Evolutionary conservation across 352 stramenopile species (phyloP), one percentile per base, ranked within the genome.

Genomic region (Aphanomyces invadans): DNA sequence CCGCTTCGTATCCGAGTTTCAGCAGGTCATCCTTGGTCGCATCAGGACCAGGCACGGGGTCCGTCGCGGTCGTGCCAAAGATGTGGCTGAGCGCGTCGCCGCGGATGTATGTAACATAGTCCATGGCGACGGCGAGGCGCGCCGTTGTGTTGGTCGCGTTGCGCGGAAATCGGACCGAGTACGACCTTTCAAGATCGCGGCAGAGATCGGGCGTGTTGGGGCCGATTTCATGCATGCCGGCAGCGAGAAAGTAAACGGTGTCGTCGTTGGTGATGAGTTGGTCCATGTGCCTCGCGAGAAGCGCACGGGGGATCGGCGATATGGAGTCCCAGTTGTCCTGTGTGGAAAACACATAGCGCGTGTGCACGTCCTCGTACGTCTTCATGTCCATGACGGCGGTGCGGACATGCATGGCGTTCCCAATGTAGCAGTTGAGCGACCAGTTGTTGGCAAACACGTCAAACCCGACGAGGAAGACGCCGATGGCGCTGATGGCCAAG

Each of bases 361-460:
- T 21, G 23, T 29, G 10, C 11, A 66, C 0, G 17, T 60, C 59
- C 15, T 15, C 19, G 29, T n/a, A 12, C 23, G 45, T 9, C 7
- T 15, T 5, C 21, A 45, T 25, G 28, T 31, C 51, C 1, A 44
- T 25, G 28, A 66, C 51, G 3, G 59, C 36, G 2, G 59, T 66
- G 2, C 5, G 3, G 28, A 57, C 57, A 19, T 21, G 44, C 10
- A 54, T 26, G 11, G 12, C 59, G 31, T 66, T 66, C 21, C 59
- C 38, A 21, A 66, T 66, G 28, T 39, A 57, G 46, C 57, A 21
- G 46, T 56, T 66, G 2, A 66, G 44, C 28, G 38, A 19, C 59
- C 59, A 66, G 46, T 66, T 66, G 56, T 52, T 64, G 31, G 56
- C 36, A 15, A 64, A 23, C 23, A 38, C 29, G 29, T 64, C 56